A percentile compares a stretch with the other conserved stretches of the same genome.
Conservation (phyloP, 169 alveolate genomes). For the Plasmodium chabaudi region DNA sequence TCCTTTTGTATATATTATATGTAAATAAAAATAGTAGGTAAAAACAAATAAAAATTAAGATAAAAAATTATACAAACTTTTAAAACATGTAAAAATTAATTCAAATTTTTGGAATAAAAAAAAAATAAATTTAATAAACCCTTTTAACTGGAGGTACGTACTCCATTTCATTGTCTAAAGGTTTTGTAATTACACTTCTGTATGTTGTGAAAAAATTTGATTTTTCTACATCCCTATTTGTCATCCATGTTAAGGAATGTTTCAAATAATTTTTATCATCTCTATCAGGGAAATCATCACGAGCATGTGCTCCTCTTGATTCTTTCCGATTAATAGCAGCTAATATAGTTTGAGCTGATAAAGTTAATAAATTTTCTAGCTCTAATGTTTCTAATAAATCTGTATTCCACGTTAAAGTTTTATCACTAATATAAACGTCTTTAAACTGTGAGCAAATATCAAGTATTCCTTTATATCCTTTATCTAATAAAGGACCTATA, state of each 20-base stretch:
- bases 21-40: no score
- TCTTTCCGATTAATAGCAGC: conserved; percentile 96
- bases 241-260: conserved; percentile 94
- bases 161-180: conserved; percentile 93
- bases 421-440: conserved; percentile 92
- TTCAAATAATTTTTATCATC: conserved; percentile 97
- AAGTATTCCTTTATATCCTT: conserved; percentile 90
- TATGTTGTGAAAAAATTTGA: conserved; percentile 78
- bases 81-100: background rate
- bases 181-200: conserved; percentile 87
- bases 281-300: conserved; percentile 96
- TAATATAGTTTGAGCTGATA: conserved; percentile 93
- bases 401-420: conserved; percentile 95
- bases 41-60: no score
- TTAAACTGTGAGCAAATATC: conserved; percentile 86
- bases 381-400: conserved; percentile 97
- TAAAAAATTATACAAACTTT: no score
- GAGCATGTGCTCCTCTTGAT: conserved; percentile 99
- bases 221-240: conserved; percentile 82
- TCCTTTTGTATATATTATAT: no score
- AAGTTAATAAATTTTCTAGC: conserved; percentile 93
- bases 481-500: conserved; percentile 88
- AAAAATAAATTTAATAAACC: conserved; percentile 66
- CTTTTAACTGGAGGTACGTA: conserved; percentile 91
- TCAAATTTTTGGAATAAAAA: background rate